Evolutionary conservation across 169 alveolate genomes (phyloP).

Genomic region (Plasmodium relictum): DNA sequence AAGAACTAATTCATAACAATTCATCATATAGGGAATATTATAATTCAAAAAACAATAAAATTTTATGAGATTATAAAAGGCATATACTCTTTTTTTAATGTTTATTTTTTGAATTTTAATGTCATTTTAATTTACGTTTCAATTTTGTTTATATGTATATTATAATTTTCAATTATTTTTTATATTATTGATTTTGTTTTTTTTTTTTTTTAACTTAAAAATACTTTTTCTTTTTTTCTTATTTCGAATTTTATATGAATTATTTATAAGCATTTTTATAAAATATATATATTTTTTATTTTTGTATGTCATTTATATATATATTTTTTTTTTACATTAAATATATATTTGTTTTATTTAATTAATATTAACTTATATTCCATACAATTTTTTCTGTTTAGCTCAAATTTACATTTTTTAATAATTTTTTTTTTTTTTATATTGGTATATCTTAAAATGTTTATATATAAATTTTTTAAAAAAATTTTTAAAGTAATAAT

Average conservation of each 20-base stretch:
- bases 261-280: not conserved
- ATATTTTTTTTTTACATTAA: too few species aligned
- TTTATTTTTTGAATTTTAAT: too few species aligned
- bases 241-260: not conserved
- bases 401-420: not conserved
- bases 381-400: not conserved
- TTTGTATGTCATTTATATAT: not conserved
- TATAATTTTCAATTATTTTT: too few species aligned
- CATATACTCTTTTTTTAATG: too few species aligned
- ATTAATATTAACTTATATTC: not conserved
- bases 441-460: too few species aligned
- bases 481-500: too few species aligned
- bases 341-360: not conserved
- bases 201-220: not conserved
- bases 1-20: conserved; percentile 23
- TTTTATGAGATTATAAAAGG: not conserved
- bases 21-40: conserved; percentile 27
- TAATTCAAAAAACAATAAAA: conserved; percentile 24
- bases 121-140: too few species aligned
- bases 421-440: not conserved
- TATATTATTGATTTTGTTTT: not conserved
- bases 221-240: not conserved
- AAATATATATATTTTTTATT: not conserved
- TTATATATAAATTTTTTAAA: too few species aligned
- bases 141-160: too few species aligned